Evolutionary conservation across 495 filamentous ascomycete genomes (phyloP).

Genomic region (Podospora comata): DNA sequence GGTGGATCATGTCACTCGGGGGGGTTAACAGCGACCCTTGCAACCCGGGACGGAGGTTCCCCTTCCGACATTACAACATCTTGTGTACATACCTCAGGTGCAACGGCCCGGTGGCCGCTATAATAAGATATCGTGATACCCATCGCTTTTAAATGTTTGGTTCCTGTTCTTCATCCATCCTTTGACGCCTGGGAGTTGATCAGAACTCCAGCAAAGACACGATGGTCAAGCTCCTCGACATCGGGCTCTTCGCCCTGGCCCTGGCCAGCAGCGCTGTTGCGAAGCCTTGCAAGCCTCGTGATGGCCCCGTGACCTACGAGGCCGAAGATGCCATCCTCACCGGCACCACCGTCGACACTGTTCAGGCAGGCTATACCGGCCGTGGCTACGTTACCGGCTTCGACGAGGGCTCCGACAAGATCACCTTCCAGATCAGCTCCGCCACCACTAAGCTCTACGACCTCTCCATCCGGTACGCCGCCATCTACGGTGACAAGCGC

Average conservation of each 20-base stretch:
- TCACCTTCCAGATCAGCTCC: constrained; percentile 39
- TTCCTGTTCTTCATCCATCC: not conserved
- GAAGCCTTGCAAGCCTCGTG: constrained; percentile 8
- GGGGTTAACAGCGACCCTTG: not conserved
- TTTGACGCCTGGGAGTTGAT: not conserved
- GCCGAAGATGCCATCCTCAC: constrained; percentile 40
- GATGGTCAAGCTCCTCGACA: constrained; percentile 10
- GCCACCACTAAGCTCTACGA: constrained; percentile 37
- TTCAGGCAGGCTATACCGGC: constrained; percentile 36
- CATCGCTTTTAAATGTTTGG: not conserved
- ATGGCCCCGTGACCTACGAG: constrained; percentile 29
- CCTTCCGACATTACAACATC: constrained; percentile 10
- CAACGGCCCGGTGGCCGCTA: not conserved
- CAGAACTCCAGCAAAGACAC: constrained; percentile 3
- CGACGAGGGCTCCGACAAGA: constrained; percentile 36
- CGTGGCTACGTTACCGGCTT: constrained; percentile 46
- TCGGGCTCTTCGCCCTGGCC: constrained; percentile 10
- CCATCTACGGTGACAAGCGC: constrained; percentile 43
- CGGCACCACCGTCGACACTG: constrained; percentile 36
- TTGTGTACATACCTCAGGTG: not conserved
- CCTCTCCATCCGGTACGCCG: constrained; percentile 38
- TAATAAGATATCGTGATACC: constrained; percentile 1
- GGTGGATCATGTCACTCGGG: not conserved
- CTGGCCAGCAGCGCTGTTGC: not conserved
- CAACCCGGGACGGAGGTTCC: not conserved